Evolutionary conservation across 2,329 filamentous ascomycete genomes (phyloP).

Genomic region (Colletotrichum musae): DNA sequence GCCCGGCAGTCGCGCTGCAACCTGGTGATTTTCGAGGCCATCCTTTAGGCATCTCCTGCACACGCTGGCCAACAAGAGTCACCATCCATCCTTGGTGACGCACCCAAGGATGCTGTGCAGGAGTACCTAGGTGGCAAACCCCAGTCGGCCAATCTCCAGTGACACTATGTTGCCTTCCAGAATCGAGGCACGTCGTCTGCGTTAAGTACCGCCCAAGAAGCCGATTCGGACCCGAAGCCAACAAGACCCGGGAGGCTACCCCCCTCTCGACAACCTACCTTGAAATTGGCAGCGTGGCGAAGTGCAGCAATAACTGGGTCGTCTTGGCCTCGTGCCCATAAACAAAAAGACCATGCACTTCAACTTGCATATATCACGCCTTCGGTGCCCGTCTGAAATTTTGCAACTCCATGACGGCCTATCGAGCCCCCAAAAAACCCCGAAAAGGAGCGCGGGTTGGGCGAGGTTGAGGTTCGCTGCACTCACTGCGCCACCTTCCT

Average conservation of each 20-base stretch:
- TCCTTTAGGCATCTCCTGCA: neutral
- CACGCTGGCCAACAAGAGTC: slow-evolving; percentile 1
- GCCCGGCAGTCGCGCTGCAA: slow-evolving; percentile 6
- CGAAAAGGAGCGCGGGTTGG: slow-evolving; percentile 3
- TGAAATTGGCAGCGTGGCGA: slow-evolving; percentile 6
- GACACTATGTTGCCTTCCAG: neutral
- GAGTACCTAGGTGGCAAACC: neutral
- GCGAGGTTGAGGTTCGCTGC: slow-evolving; percentile 2
- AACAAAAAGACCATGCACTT: neutral
- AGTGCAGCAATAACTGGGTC: slow-evolving; percentile 18
- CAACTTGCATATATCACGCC: neutral
- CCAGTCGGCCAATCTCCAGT: neutral
- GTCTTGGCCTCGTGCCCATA: neutral
- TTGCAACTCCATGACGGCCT: neutral
- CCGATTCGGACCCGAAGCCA: slow-evolving; percentile 6
- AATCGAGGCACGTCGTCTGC: neutral
- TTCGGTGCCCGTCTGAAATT: neutral
- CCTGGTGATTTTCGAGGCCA: slow-evolving; percentile 12
- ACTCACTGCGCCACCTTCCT: slow-evolving; percentile 10
- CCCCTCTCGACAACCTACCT: neutral
- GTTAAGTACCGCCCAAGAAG: neutral
- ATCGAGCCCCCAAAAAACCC: neutral
- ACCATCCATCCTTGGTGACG: neutral
- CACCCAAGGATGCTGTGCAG: slow-evolving; percentile 7
- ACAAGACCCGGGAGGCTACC: neutral